These are phyloP conservation scores for Syzygium grande DNA, from an alignment of 345 rosid genomes.

Conservation along the genomic window DNA sequence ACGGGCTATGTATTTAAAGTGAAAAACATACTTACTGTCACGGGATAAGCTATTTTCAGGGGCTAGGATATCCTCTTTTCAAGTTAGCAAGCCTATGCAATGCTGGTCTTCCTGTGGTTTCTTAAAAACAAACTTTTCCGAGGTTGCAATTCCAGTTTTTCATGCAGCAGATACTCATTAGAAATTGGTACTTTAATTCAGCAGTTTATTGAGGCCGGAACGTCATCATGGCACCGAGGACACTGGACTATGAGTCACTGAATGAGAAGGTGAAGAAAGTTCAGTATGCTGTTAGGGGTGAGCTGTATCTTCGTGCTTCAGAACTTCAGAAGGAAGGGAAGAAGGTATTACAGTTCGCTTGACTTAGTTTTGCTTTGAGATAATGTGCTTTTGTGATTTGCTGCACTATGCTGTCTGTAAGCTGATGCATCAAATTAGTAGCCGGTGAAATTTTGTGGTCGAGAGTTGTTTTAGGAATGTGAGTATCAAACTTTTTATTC, in stretches of 20 bases:
- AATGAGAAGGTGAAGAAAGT: conserved; percentile 95
- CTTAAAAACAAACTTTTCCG: neutral
- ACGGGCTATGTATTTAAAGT: neutral
- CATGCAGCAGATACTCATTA: neutral
- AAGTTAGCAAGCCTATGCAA: neutral
- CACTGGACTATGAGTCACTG: conserved; percentile 64
- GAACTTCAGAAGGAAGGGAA: conserved; percentile 99
- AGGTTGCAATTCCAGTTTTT: neutral
- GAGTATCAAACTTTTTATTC: neutral
- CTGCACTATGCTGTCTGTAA: neutral
- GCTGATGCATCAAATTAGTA: neutral
- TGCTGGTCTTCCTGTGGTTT: neutral
- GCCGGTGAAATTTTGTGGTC: neutral
- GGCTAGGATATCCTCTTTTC: neutral
- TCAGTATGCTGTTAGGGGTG: conserved; percentile 94
- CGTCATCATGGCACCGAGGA: conserved; percentile 48
- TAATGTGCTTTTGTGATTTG: neutral
- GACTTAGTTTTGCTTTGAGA: neutral
- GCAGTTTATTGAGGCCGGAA: neutral
- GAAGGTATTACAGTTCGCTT: conserved; percentile 37
- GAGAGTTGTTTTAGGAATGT: neutral
- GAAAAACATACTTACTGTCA: neutral
- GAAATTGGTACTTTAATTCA: neutral
- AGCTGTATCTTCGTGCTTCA: conserved; percentile 97
- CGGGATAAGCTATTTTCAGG: neutral